Evolutionary conservation across 2,329 filamentous ascomycete species (phyloP).

Genomic region (Aspergillus jensenii): DNA sequence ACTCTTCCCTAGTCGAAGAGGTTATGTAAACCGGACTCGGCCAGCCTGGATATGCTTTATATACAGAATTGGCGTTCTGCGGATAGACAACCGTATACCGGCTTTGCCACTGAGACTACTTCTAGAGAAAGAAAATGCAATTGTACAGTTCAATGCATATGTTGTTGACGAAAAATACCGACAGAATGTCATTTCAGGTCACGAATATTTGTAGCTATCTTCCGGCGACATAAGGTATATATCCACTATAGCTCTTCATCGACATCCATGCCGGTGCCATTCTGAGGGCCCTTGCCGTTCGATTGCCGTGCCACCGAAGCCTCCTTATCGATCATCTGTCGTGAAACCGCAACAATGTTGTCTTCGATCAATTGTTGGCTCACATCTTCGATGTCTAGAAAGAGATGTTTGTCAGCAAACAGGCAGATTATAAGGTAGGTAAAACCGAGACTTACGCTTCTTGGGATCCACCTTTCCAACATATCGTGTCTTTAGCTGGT

Average conservation of each 20-base stretch:
- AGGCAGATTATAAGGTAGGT: background rate
- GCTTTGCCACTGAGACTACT: background rate
- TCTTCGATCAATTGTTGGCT: slow-evolving; percentile 97
- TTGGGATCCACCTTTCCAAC: slow-evolving; percentile 98
- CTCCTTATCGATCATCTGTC: slow-evolving; percentile 99
- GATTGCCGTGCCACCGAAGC: slow-evolving; percentile 77
- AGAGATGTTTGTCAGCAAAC: slow-evolving; percentile 20
- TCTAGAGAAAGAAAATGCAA: background rate
- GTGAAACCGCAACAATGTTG: slow-evolving; percentile 97
- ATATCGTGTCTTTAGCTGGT: slow-evolving; percentile 97
- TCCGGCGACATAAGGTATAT: slow-evolving; percentile 6
- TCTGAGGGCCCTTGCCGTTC: slow-evolving; percentile 46
- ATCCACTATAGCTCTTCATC: slow-evolving; percentile 57
- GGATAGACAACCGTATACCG: background rate
- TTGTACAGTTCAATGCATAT: background rate
- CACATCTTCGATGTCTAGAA: slow-evolving; percentile 84
- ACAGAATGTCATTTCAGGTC: slow-evolving; percentile 1
- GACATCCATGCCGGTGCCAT: slow-evolving; percentile 62
- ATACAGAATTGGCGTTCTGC: background rate
- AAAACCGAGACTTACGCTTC: slow-evolving; percentile 64
- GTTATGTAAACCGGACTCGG: background rate
- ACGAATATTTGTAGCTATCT: background rate
- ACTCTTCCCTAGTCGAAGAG: background rate
- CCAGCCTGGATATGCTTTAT: background rate
- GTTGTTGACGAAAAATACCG: background rate